These are phyloP conservation scores for Pleurotus sapidus DNA, from an alignment of 768 basidiomycete species.

Conservation along the genomic window DNA sequence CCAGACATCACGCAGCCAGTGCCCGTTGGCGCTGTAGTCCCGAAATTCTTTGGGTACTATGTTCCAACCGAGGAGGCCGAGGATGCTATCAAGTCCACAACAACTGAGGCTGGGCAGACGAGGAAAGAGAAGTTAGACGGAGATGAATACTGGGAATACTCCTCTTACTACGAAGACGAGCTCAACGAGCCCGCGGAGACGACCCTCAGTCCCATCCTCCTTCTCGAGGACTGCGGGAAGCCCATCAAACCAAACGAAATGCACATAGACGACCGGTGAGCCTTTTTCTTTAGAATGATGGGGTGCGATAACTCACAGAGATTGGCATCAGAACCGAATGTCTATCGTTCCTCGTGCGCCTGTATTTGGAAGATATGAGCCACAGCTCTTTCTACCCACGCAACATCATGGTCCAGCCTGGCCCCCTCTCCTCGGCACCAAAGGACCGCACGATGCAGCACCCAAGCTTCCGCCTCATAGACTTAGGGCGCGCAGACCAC, in stretches of 20 bases:
- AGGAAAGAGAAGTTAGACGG: background rate
- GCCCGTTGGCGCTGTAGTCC: slow-evolving; percentile 49
- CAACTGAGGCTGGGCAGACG: background rate
- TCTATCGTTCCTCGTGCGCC: slow-evolving; percentile 30
- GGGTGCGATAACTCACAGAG: background rate
- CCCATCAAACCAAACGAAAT: slow-evolving; percentile 23
- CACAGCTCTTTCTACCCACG: slow-evolving; percentile 35
- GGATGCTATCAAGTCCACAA: background rate
- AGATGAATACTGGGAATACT: background rate
- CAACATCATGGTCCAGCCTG: slow-evolving; percentile 35
- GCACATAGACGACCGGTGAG: slow-evolving; percentile 35
- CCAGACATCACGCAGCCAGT: slow-evolving; percentile 39
- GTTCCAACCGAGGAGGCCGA: slow-evolving; percentile 16
- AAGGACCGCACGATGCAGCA: slow-evolving; percentile 10
- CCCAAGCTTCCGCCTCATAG: slow-evolving; percentile 37
- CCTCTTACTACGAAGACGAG: background rate
- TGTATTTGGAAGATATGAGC: slow-evolving; percentile 32
- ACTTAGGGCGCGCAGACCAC: slow-evolving; percentile 26
- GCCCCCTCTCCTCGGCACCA: slow-evolving; percentile 24
- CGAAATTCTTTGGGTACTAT: slow-evolving; percentile 68
- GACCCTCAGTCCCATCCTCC: slow-evolving; percentile 38
- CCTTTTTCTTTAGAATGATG: background rate
- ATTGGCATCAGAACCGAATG: slow-evolving; percentile 33
- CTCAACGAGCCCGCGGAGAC: background rate
- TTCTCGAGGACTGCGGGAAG: slow-evolving; percentile 40